Base-by-base conservation (phyloP, 2,329 filamentous ascomycete genomes). In the Macrophomina tecta region DNA sequence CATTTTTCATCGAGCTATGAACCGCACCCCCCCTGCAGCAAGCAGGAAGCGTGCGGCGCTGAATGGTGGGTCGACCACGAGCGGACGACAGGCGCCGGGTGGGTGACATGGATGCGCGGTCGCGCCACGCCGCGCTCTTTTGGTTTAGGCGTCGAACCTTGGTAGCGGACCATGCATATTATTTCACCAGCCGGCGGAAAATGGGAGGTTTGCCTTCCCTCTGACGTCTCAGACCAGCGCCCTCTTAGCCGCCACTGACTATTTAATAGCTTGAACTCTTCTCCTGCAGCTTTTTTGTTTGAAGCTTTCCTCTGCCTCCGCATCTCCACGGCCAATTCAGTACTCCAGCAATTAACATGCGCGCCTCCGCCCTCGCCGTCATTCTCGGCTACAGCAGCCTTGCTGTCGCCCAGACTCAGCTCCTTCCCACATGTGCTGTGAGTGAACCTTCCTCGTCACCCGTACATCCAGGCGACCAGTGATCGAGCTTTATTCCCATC, bases 371-470 rank as follows among this genome's bases (percentile, higher is more conserved):
- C 6, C 9, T 71, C 60, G 67, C 70, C 53, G 14, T 70, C 42
- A 6, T 73, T 32, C 70, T 70, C n/a, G 52, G 69, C 16, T 67
- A 73, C 63, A 70, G 71, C 70, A 71, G 72, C 23, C 11, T 73
- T 2, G 72, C 68, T 40, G 36, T 69, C 18, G 72, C 73, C 9
- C 75, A 76, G 64, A 64, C 67, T 45, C 64, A 68, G 46, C 53
- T 68, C 9, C 61, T 76, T 18, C 75, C 75, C 12, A 48, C 68
- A 11, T 77, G 75, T 56, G 74, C 73, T 48, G 75, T 76, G 69
- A 69, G 73, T 72, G 42, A 42, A 23, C 28, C 30, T 12, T 11
- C 12, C 32, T 14, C 42, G 11, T 45, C 6, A 5, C 3, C 42
- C 52, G 14, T 28, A 32, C 32, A 14, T 46, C n/a, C 45, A 12